Conservation (phyloP, 169 alveolate species). For the Babesia divergens region DNA sequence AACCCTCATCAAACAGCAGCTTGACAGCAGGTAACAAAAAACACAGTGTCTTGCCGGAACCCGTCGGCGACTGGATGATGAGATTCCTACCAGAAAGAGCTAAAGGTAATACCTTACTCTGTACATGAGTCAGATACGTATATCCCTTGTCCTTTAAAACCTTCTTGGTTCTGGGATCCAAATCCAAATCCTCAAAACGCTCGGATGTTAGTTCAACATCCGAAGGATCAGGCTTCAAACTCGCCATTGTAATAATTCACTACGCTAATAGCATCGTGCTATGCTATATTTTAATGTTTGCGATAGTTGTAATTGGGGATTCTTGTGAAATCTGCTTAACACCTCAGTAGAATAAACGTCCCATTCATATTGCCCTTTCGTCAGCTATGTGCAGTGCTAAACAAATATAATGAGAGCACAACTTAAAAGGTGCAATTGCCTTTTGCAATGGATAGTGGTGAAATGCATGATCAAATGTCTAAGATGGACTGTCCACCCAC, state of each 20-base stretch:
- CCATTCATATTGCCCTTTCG: no score
- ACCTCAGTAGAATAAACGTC: no score
- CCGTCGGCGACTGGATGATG: conserved; percentile 88
- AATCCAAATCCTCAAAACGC: conserved; percentile 52
- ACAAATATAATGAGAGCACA: no score
- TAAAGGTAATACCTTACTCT: conserved; percentile 84
- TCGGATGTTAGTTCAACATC: conserved; percentile 62
- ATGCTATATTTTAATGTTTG: no score
- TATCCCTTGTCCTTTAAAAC: conserved; percentile 77
- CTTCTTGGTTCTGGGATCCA: conserved; percentile 49
- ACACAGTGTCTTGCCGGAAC: conserved; percentile 90
- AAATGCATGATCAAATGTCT: no score
- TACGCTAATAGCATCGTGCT: not conserved
- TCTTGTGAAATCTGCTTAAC: no score
- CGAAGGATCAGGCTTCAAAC: conserved; percentile 1
- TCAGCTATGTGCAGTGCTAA: no score
- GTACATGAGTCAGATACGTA: conserved; percentile 82
- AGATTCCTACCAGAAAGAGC: conserved; percentile 85
- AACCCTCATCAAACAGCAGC: conserved; percentile 58
- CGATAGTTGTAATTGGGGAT: no score
- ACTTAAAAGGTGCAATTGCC: no score
- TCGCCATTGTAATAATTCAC: not conserved
- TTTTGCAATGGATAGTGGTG: no score
- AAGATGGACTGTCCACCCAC: no score
- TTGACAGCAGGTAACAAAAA: conserved; percentile 82